Evolutionary conservation across 805 yeast genomes (phyloP).

Genomic region (Candida morakotiae): DNA sequence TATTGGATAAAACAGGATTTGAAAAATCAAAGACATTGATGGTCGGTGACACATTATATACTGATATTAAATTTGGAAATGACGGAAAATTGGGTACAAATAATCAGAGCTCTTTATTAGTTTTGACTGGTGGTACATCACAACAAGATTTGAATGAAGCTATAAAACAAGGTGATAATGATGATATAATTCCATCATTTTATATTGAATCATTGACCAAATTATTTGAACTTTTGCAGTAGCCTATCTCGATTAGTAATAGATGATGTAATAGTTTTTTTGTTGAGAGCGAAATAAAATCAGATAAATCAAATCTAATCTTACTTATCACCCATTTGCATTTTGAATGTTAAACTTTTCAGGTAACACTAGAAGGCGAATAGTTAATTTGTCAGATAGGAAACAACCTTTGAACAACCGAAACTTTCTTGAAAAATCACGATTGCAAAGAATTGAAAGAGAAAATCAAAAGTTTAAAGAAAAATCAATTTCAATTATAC

Average conservation of each 20-base stretch:
- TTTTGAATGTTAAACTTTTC: conserved; percentile 50
- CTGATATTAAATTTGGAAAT: conserved; percentile 41
- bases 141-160: conserved; percentile 12
- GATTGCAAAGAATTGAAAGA: conserved; percentile 61
- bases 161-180: conserved; percentile 8
- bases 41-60: conserved; percentile 41
- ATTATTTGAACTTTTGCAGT: conserved; percentile 12
- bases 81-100: conserved; percentile 31
- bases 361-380: conserved; percentile 59
- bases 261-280: no score
- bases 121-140: conserved; percentile 34
- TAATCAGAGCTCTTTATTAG: conserved; percentile 27
- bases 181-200: conserved; percentile 23
- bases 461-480: conserved; percentile 50
- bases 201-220: conserved; percentile 31
- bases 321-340: not conserved
- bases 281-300: no score
- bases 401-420: conserved; percentile 17
- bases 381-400: conserved; percentile 59
- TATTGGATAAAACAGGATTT: conserved; percentile 23
- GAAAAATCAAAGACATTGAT: conserved; percentile 26
- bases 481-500: conserved; percentile 48
- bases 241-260: no score
- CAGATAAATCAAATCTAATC: not conserved
- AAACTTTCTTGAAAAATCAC: conserved; percentile 57